phyloP scores from a whole-genome alignment of 441 rosid genomes.

The Caryocar brasiliense region DNA sequence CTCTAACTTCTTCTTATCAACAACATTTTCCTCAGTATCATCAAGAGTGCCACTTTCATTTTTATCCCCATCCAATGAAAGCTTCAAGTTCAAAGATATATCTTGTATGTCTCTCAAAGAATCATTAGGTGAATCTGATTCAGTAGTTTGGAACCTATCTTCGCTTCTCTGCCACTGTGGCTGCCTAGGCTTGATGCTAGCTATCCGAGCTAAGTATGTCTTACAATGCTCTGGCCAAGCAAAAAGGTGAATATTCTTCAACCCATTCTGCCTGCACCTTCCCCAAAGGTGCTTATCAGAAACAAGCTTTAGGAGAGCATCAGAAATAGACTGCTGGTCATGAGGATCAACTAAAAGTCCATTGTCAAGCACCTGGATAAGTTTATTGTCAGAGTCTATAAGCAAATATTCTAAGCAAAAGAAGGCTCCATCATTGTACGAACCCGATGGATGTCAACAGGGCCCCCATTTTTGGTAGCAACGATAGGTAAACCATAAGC shows the following conservation, averaged over 20 bases:
- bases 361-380: constrained; percentile 73
- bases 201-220: constrained; percentile 60
- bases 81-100: constrained; percentile 61
- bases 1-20: constrained; percentile 33
- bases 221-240: constrained; percentile 95
- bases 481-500: constrained; percentile 88
- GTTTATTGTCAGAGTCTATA: constrained; percentile 5
- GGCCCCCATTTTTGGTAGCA: constrained; percentile 92
- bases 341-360: constrained; percentile 91
- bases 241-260: constrained; percentile 67
- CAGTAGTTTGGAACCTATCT: constrained; percentile 34
- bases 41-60: constrained; percentile 28
- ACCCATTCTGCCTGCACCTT: constrained; percentile 79
- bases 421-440: too few species aligned
- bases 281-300: constrained; percentile 80
- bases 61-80: constrained; percentile 72
- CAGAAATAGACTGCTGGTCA: constrained; percentile 69
- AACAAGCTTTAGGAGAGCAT: constrained; percentile 80
- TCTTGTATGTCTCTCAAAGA: constrained; percentile 78
- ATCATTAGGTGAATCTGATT: constrained; percentile 65
- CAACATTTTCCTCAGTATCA: constrained; percentile 41
- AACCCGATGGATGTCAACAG: constrained; percentile 79
- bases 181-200: constrained; percentile 70
- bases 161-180: constrained; percentile 69
- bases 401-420: constrained; percentile 2